phyloP scores from a whole-genome alignment of 2,329 filamentous ascomycete genomes.

The Penicillium sp. region DNA sequence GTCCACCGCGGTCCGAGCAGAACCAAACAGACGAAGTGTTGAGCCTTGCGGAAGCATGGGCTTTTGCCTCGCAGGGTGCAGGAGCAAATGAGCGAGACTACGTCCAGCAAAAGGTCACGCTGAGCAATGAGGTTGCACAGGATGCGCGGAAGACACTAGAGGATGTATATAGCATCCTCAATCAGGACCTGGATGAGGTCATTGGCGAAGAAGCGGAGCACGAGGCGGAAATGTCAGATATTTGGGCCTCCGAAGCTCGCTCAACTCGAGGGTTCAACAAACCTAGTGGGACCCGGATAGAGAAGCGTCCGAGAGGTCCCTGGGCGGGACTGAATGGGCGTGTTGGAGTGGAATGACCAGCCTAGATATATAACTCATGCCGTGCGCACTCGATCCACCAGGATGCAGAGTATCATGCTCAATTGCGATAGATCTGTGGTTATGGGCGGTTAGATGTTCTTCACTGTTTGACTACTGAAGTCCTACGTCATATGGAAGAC shows the following conservation, averaged over 20 bases:
- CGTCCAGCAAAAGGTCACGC: conserved; percentile 32
- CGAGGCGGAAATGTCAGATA: conserved; percentile 25
- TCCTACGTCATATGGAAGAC: not conserved
- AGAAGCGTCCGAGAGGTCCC: conserved; percentile 32
- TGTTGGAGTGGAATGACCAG: conserved; percentile 27
- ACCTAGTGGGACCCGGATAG: conserved; percentile 17
- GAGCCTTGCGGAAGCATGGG: conserved; percentile 39
- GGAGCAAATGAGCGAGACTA: conserved; percentile 30
- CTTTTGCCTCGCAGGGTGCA: conserved; percentile 40
- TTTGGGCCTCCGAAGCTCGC: conserved; percentile 33
- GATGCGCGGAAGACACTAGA: conserved; percentile 31
- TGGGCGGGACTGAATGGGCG: conserved; percentile 39
- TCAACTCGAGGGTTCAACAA: conserved; percentile 20
- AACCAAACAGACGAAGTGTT: conserved; percentile 31
- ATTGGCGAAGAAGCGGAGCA: conserved; percentile 15
- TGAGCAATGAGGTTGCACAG: conserved; percentile 32
- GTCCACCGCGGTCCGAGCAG: conserved; percentile 11
- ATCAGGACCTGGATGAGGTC: conserved; percentile 33
- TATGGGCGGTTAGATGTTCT: not conserved
- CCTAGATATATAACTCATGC: not conserved
- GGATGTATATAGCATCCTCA: conserved; percentile 34
- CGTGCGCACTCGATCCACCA: not conserved
- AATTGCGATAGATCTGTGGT: not conserved
- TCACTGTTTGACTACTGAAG: not conserved
- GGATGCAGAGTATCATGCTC: not conserved